Evolutionary conservation across 2,329 filamentous ascomycete species (phyloP).

Genomic region (Metarhizium brunneum): DNA sequence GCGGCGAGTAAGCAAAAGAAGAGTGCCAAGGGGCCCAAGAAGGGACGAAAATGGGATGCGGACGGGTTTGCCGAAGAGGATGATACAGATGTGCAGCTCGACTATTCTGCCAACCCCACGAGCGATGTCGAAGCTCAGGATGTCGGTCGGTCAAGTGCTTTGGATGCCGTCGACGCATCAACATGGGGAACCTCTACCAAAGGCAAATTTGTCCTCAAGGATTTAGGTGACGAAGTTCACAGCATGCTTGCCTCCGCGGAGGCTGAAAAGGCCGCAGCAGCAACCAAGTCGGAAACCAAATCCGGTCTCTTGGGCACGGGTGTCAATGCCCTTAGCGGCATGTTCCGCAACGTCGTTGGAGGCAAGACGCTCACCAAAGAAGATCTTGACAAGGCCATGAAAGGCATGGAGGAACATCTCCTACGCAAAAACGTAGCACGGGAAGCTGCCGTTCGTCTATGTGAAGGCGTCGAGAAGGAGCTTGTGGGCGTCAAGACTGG

Average conservation of each 20-base stretch:
- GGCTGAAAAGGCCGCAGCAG: constrained; percentile 42
- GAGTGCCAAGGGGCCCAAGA: constrained; percentile 61
- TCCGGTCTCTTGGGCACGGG: constrained; percentile 68
- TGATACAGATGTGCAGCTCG: constrained; percentile 60
- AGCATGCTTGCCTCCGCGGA: constrained; percentile 78
- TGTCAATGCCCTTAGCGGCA: constrained; percentile 71
- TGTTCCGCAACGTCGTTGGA: constrained; percentile 91
- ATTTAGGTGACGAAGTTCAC: constrained; percentile 88
- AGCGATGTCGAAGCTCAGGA: constrained; percentile 44
- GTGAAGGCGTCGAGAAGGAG: constrained; percentile 84
- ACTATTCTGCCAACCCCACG: constrained; percentile 68
- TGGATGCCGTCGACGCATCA: constrained; percentile 68
- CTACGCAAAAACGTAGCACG: constrained; percentile 93
- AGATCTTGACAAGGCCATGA: constrained; percentile 85
- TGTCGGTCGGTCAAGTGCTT: constrained; percentile 42
- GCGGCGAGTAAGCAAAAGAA: constrained; percentile 46
- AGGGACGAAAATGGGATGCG: constrained; percentile 84
- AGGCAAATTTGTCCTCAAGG: constrained; percentile 89
- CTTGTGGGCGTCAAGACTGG: constrained; percentile 84
- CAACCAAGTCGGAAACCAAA: constrained; percentile 37
- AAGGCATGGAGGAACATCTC: constrained; percentile 91
- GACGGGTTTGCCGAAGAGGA: constrained; percentile 83
- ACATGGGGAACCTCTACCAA: constrained; percentile 82
- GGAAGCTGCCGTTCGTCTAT: constrained; percentile 85
- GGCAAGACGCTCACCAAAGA: constrained; percentile 85